A percentile compares a stretch with the other conserved stretches of the same genome.
These are phyloP conservation scores for Suillus fuscotomentosus DNA, from an alignment of 768 basidiomycete genomes.

Conservation along the genomic window DNA sequence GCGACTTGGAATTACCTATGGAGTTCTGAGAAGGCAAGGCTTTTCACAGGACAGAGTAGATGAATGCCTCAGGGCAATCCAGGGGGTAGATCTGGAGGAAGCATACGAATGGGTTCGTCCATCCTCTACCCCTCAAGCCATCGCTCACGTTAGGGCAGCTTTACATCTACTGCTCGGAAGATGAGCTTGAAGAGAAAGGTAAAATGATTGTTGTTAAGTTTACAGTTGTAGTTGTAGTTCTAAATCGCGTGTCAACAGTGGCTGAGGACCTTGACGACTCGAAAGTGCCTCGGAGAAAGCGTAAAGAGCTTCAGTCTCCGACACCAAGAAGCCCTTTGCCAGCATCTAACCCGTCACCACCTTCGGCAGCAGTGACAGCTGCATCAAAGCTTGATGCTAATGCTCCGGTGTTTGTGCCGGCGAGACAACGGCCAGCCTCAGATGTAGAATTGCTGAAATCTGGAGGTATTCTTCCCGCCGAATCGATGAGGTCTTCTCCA, in stretches of 20 bases:
- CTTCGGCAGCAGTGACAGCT: constrained; percentile 10
- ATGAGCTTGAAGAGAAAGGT: constrained; percentile 51
- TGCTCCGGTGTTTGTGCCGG: constrained; percentile 39
- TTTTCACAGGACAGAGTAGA: constrained; percentile 68
- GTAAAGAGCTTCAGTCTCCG: constrained; percentile 5
- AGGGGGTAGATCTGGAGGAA: constrained; percentile 77
- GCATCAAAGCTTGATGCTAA: constrained; percentile 37
- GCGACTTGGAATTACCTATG: constrained; percentile 77
- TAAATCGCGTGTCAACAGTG: constrained; percentile 2
- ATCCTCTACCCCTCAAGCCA: not conserved
- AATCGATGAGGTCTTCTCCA: constrained; percentile 20
- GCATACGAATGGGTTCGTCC: constrained; percentile 84
- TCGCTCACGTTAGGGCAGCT: constrained; percentile 44
- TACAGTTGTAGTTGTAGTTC: constrained; percentile 1
- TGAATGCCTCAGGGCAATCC: constrained; percentile 65
- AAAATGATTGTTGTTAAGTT: constrained; percentile 10
- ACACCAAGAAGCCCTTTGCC: constrained; percentile 1
- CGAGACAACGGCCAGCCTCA: constrained; percentile 8
- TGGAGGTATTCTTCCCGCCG: constrained; percentile 17
- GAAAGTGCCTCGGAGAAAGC: constrained; percentile 12
- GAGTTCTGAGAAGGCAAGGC: constrained; percentile 74
- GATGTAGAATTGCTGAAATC: constrained; percentile 12
- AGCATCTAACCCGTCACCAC: constrained; percentile 4
- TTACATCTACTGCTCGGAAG: constrained; percentile 58
- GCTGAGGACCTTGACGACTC: constrained; percentile 11